A percentile compares a stretch with the other conserved stretches of the same genome.
Conservation (phyloP, 345 rosid species). For the Mallotus nudiflorus region DNA sequence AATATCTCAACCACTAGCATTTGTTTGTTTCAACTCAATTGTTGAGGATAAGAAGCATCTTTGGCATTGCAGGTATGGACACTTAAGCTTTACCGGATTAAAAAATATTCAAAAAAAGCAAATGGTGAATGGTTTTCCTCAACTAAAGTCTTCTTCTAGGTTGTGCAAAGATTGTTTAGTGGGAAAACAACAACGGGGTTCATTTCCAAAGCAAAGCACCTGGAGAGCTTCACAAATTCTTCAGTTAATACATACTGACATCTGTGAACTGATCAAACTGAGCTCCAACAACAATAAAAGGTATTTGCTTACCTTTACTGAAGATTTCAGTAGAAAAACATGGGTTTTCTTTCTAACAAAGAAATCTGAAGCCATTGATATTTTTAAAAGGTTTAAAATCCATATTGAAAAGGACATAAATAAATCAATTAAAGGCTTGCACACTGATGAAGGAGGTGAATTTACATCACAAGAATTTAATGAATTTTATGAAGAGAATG, state of each 20-base stretch:
- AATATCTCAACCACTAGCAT: not conserved
- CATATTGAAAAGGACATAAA: not conserved
- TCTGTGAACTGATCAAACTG: no score
- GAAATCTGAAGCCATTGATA: no score
- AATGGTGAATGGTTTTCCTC: not conserved
- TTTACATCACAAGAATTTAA: not conserved
- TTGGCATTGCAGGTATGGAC: not conserved
- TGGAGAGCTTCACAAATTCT: no score
- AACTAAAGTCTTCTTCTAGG: not conserved
- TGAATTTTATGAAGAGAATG: not conserved
- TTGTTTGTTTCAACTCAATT: no score
- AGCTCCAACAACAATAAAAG: not conserved
- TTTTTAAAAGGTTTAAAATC: not conserved
- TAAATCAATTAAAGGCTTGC: no score
- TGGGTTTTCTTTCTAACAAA: no score
- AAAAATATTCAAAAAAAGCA: not conserved
- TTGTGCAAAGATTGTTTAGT: not conserved
- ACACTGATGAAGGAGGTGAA: no score
- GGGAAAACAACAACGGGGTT: conserved; percentile 8
- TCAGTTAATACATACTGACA: no score
- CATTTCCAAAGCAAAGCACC: not conserved
- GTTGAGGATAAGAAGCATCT: not conserved
- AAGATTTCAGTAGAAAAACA: not conserved
- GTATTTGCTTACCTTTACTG: not conserved
- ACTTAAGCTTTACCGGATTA: not conserved